Evolutionary conservation across 106 monocot species (phyloP).

Genomic region (Gastrodia elata): DNA sequence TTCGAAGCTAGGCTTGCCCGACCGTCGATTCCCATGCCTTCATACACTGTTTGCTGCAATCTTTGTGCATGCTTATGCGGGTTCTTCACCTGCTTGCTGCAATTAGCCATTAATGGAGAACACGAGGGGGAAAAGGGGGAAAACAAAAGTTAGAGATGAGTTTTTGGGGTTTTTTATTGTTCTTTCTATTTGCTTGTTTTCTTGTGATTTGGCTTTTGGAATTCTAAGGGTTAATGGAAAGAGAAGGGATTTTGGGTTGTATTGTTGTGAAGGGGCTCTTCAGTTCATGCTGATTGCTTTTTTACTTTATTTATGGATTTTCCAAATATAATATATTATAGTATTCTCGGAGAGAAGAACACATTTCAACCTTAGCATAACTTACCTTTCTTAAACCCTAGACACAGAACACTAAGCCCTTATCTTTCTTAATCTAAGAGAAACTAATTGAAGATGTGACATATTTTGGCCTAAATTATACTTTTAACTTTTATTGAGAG

Average conservation of each 20-base stretch:
- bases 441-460: too few species aligned
- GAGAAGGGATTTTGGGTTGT: neutral
- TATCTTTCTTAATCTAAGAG: too few species aligned
- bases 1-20: constrained; percentile 18
- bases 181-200: neutral
- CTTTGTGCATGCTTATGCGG: neutral
- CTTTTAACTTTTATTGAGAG: too few species aligned
- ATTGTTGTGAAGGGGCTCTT: neutral
- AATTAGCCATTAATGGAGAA: neutral
- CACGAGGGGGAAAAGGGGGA: too few species aligned
- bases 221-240: neutral
- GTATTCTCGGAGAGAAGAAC: too few species aligned
- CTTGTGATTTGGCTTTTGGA: too few species aligned
- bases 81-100: neutral
- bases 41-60: constrained; percentile 5
- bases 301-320: constrained; percentile 1
- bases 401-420: too few species aligned
- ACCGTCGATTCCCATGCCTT: constrained; percentile 31
- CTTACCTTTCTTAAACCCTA: too few species aligned
- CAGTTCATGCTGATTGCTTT: neutral
- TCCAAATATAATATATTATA: too few species aligned
- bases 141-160: neutral
- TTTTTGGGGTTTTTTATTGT: neutral
- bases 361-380: too few species aligned
- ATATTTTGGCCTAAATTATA: too few species aligned